Evolutionary conservation across 108 stramenopile genomes (phyloP).

Genomic region (Licmophora abbreviata): DNA sequence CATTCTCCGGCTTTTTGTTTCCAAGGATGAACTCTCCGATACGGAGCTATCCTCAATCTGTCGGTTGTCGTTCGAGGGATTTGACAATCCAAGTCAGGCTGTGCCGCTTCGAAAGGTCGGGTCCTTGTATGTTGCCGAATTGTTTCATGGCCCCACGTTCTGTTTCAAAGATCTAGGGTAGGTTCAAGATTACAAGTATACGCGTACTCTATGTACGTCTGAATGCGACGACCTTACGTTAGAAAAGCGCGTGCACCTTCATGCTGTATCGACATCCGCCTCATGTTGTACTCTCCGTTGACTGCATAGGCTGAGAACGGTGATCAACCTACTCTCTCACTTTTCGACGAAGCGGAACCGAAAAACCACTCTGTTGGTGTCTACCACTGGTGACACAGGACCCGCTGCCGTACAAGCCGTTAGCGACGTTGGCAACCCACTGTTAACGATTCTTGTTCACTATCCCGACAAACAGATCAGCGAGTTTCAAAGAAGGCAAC

Average conservation of each 20-base stretch:
- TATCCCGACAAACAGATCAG: slow-evolving; percentile 84
- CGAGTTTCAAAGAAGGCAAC: slow-evolving; percentile 77
- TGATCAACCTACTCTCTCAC: slow-evolving; percentile 49
- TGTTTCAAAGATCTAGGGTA: slow-evolving; percentile 91
- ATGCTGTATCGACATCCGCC: too few relatives aligned
- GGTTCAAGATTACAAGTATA: too few relatives aligned
- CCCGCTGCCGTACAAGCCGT: slow-evolving; percentile 88
- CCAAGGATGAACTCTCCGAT: slow-evolving; percentile 31
- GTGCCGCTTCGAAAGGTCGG: slow-evolving; percentile 33
- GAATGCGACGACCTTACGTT: too few relatives aligned
- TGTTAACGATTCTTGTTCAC: slow-evolving; percentile 62
- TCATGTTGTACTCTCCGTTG: too few relatives aligned
- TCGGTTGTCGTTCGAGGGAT: slow-evolving; percentile 27
- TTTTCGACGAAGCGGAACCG: slow-evolving; percentile 49
- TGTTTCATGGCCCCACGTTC: slow-evolving; percentile 89
- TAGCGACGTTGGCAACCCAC: slow-evolving; percentile 39
- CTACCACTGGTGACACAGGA: slow-evolving; percentile 87
- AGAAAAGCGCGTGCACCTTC: too few relatives aligned
- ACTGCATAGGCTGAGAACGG: slow-evolving; percentile 43
- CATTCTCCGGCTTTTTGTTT: slow-evolving; percentile 57
- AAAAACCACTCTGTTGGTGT: slow-evolving; percentile 54
- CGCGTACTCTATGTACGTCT: too few relatives aligned
- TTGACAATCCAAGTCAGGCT: slow-evolving; percentile 17
- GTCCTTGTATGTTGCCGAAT: slow-evolving; percentile 55
- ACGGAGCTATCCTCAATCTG: slow-evolving; percentile 33